phyloP scores from a whole-genome alignment of 1,139 yeast genomes.

The Kluyveromyces sp. region DNA sequence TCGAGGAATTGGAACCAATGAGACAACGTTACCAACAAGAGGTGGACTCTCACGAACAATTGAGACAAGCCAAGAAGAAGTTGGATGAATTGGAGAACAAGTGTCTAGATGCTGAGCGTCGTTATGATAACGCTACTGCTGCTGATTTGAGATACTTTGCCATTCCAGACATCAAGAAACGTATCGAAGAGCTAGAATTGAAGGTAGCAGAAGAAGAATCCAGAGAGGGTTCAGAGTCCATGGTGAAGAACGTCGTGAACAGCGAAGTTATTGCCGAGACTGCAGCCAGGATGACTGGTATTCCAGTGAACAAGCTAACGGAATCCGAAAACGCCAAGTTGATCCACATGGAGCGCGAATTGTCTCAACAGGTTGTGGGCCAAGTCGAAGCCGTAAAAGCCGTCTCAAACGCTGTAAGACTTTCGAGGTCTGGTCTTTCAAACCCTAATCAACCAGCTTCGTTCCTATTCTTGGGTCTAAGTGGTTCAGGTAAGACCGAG shows the following conservation, averaged over 20 bases:
- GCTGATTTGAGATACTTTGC: constrained; percentile 97
- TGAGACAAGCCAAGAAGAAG: constrained; percentile 81
- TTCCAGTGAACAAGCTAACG: constrained; percentile 93
- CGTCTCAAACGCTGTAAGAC: constrained; percentile 88
- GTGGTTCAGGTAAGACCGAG: constrained; percentile 98
- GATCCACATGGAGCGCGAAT: constrained; percentile 86
- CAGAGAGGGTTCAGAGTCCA: constrained; percentile 51
- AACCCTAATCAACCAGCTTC: constrained; percentile 97
- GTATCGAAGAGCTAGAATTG: constrained; percentile 67
- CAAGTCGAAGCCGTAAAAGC: constrained; percentile 95
- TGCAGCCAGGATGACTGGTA: constrained; percentile 94
- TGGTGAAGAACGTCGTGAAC: constrained; percentile 85
- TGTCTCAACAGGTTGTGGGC: constrained; percentile 83
- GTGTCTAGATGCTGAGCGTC: constrained; percentile 95
- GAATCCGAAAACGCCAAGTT: constrained; percentile 93
- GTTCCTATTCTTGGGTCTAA: constrained; percentile 86
- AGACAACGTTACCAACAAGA: constrained; percentile 83
- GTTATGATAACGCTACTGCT: constrained; percentile 88
- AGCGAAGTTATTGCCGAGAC: constrained; percentile 94
- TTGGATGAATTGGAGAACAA: constrained; percentile 87
- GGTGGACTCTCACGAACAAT: constrained; percentile 84
- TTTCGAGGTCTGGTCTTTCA: constrained; percentile 90
- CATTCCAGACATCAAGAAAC: constrained; percentile 80
- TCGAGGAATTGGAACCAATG: constrained; percentile 79
- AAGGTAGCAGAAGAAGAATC: constrained; percentile 72